Percentiles rank a stretch among this genome's conserved stretches.
These are phyloP conservation scores for Arthrobotrys sinensis DNA, from an alignment of 2,329 filamentous ascomycete species.

Conservation along the genomic window DNA sequence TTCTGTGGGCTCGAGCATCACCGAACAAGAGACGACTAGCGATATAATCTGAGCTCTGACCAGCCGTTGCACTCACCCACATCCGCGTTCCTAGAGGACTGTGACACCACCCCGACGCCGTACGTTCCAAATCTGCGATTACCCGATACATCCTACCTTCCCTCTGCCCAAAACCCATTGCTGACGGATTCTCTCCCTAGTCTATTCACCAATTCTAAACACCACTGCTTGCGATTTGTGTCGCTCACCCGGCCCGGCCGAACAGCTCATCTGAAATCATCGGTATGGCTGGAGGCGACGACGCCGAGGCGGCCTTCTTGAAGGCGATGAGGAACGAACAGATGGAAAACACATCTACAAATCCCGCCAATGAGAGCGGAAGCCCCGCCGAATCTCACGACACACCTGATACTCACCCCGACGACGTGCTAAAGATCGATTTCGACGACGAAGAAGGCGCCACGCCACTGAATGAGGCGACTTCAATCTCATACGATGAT, in stretches of 20 bases:
- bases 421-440: slow-evolving; percentile 60
- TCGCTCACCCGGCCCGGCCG: slow-evolving; percentile 20
- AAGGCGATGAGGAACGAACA: slow-evolving; percentile 55
- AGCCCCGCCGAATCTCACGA: slow-evolving; percentile 47
- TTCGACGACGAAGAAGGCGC: slow-evolving; percentile 57
- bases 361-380: slow-evolving; percentile 43
- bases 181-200: slow-evolving; percentile 21
- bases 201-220: not conserved
- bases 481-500: slow-evolving; percentile 18
- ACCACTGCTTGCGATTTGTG: slow-evolving; percentile 24
- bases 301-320: slow-evolving; percentile 59
- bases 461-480: slow-evolving; percentile 33
- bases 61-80: slow-evolving; percentile 3
- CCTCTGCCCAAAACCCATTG: not conserved
- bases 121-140: slow-evolving; percentile 21
- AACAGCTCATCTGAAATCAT: slow-evolving; percentile 35
- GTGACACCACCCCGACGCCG: slow-evolving; percentile 28
- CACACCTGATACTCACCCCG: slow-evolving; percentile 57
- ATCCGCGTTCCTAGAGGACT: slow-evolving; percentile 33
- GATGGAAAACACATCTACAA: slow-evolving; percentile 47
- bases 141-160: not conserved
- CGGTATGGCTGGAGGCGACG: slow-evolving; percentile 53
- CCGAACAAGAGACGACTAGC: not conserved
- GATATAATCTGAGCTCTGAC: slow-evolving; percentile 7
- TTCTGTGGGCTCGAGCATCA: not conserved